These are phyloP conservation scores for Geotrichum candidum DNA, from an alignment of 1,139 yeast species.

Conservation along the genomic window DNA sequence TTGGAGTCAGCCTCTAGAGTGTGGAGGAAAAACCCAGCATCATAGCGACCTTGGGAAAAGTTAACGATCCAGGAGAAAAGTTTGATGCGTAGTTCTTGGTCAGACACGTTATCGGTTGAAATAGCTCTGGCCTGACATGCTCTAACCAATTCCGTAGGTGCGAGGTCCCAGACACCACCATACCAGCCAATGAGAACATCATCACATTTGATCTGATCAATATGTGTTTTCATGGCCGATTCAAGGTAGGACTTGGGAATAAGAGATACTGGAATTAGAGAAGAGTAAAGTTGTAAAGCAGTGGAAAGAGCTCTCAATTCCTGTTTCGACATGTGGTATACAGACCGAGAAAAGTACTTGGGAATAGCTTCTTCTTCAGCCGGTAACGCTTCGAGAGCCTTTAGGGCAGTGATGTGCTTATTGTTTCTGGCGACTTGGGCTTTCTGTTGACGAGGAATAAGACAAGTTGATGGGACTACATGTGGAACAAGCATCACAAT, in stretches of 20 bases:
- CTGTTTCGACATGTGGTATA: background rate
- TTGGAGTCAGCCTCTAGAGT: background rate
- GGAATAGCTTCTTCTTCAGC: background rate
- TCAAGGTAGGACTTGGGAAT: slow-evolving; percentile 9
- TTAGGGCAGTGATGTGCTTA: slow-evolving; percentile 16
- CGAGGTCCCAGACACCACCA: slow-evolving; percentile 31
- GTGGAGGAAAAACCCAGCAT: slow-evolving; percentile 25
- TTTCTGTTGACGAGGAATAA: slow-evolving; percentile 46
- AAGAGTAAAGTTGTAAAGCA: slow-evolving; percentile 8
- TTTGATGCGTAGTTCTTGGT: slow-evolving; percentile 17
- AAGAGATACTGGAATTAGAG: slow-evolving; percentile 5
- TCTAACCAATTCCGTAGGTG: slow-evolving; percentile 25
- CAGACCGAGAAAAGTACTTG: slow-evolving; percentile 9
- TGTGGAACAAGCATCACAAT: slow-evolving; percentile 55
- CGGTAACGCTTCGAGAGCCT: slow-evolving; percentile 7
- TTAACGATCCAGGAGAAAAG: slow-evolving; percentile 24
- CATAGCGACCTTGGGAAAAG: slow-evolving; percentile 23
- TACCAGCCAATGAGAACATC: slow-evolving; percentile 28
- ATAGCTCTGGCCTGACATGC: slow-evolving; percentile 33
- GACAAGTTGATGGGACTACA: slow-evolving; percentile 65
- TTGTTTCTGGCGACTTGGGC: slow-evolving; percentile 22
- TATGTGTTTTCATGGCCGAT: slow-evolving; percentile 20
- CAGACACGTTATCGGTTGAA: slow-evolving; percentile 6
- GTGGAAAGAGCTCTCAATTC: slow-evolving; percentile 1
- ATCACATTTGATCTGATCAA: slow-evolving; percentile 28